phyloP scores from a whole-genome alignment of 1,284 basidiomycete genomes.

The Pseudozyma hubeiensis region DNA sequence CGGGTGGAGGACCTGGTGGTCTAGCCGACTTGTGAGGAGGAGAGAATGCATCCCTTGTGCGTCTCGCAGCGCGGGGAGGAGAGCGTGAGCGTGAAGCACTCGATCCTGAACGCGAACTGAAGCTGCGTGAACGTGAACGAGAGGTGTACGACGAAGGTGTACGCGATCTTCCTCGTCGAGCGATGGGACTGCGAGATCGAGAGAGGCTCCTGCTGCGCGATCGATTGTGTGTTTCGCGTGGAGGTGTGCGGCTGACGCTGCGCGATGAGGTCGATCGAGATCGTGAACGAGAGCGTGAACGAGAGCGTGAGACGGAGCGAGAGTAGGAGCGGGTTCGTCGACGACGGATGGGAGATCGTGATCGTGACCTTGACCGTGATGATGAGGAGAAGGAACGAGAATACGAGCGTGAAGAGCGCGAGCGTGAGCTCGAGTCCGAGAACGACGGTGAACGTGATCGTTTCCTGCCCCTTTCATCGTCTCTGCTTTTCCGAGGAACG shows the following conservation, averaged over 20 bases:
- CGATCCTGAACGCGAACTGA: constrained; percentile 7
- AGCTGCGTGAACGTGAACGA: constrained; percentile 8
- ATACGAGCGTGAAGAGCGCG: constrained; percentile 32
- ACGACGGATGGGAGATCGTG: constrained; percentile 15
- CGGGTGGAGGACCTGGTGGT: constrained; percentile 30
- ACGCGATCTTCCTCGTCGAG: constrained; percentile 5
- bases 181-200: constrained; percentile 1
- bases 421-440: constrained; percentile 13
- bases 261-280: constrained; percentile 10
- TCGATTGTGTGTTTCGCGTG: constrained; percentile 1
- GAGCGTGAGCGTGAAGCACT: constrained; percentile 12
- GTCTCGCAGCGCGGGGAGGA: neutral
- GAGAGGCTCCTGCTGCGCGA: constrained; percentile 10
- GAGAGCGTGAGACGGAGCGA: constrained; percentile 9
- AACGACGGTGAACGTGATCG: constrained; percentile 12
- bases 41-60: constrained; percentile 16
- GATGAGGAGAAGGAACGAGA: constrained; percentile 13
- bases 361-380: constrained; percentile 44
- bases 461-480: constrained; percentile 8
- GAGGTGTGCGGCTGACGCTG: constrained; percentile 4
- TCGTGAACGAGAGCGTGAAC: neutral
- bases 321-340: constrained; percentile 3
- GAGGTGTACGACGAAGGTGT: constrained; percentile 14
- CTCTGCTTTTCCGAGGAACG: neutral
- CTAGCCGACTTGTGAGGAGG: constrained; percentile 5